phyloP scores from a whole-genome alignment of 202 grass and related monocot species.

The Bolboschoenoplectus hybrid region DNA sequence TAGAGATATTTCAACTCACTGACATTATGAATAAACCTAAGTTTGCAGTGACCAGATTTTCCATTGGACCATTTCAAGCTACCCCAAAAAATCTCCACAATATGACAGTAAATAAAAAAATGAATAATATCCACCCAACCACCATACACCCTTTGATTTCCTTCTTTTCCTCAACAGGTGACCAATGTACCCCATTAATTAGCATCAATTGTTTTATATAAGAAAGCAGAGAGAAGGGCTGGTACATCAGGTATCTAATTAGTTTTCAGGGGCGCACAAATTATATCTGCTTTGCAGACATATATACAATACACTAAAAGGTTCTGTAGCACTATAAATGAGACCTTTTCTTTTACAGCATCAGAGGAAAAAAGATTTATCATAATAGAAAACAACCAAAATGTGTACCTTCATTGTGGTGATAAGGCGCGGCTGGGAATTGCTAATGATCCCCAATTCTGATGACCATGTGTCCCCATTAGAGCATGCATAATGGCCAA shows the following conservation, averaged over 20 bases:
- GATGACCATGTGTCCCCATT: slow-evolving; percentile 99
- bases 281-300: neutral
- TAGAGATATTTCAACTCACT: slow-evolving; percentile 14
- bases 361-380: neutral
- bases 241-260: neutral
- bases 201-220: neutral
- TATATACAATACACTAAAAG: neutral
- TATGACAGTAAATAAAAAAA: slow-evolving; percentile 17
- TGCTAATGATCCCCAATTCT: slow-evolving; percentile 87
- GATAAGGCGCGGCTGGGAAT: slow-evolving; percentile 73
- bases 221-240: neutral
- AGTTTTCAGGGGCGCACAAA: neutral
- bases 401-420: slow-evolving; percentile 72
- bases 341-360: neutral
- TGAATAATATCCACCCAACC: neutral
- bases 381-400: neutral
- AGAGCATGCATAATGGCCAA: slow-evolving; percentile 92
- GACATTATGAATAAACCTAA: slow-evolving; percentile 22
- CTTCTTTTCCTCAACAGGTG: neutral
- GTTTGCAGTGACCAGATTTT: neutral
- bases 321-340: neutral
- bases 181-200: neutral
- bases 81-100: neutral
- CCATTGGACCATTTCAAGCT: neutral
- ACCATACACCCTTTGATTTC: neutral